A percentile compares a stretch with the other conserved stretches of the same genome.
Conservation (phyloP, 2,329 filamentous ascomycete species). For the Ophiostoma sp. region DNA sequence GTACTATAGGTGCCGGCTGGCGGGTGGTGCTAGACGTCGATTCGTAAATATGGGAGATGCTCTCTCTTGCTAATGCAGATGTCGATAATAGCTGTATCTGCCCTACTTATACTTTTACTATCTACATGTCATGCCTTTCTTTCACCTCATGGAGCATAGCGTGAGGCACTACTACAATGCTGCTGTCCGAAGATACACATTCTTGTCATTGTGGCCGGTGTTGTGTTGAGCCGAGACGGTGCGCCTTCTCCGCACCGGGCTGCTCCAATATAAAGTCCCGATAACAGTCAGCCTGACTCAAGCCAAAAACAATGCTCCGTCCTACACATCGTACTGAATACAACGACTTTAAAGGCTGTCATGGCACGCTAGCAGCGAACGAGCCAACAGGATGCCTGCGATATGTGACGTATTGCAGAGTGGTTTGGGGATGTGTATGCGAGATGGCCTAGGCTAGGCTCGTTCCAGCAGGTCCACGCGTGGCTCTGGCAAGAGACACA, state of each 20-base stretch:
- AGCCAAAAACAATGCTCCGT: neutral
- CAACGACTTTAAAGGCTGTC: neutral
- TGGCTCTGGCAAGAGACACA: neutral
- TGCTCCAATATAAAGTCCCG: constrained; percentile 4
- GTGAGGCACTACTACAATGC: neutral
- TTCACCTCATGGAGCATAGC: neutral
- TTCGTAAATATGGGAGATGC: neutral
- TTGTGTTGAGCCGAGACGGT: neutral
- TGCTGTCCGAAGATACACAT: constrained; percentile 2
- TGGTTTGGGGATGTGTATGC: constrained; percentile 1
- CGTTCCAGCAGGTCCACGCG: constrained; percentile 19
- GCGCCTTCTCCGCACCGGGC: neutral
- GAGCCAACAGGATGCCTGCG: constrained; percentile 6
- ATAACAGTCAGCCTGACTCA: neutral
- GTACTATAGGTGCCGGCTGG: neutral
- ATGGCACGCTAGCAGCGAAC: neutral
- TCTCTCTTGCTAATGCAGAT: neutral
- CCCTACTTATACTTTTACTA: constrained; percentile 10
- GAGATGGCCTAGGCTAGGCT: constrained; percentile 14
- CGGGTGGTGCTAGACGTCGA: neutral
- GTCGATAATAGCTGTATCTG: neutral
- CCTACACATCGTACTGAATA: neutral
- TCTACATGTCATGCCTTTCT: neutral
- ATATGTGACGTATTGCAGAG: constrained; percentile 6
- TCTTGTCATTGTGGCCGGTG: neutral